These are phyloP conservation scores for Bassia scoparia DNA, from an alignment of 148 eudicot species.

Conservation along the genomic window DNA sequence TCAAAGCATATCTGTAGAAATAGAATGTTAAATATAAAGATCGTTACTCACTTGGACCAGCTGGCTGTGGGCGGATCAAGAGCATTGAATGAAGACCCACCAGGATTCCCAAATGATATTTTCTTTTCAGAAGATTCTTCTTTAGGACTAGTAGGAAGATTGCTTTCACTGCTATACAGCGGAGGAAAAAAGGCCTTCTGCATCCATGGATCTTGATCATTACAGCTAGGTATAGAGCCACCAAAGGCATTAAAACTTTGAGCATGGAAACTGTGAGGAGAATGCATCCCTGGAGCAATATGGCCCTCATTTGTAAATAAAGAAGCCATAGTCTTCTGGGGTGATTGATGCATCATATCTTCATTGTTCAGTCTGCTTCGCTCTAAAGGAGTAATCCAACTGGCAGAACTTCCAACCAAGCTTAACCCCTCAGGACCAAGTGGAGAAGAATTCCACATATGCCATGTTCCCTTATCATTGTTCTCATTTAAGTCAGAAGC, in stretches of 20 bases:
- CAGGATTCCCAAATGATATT: conserved; percentile 47
- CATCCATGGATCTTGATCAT: conserved; percentile 70
- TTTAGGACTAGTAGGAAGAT: conserved; percentile 36
- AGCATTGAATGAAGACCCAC: conserved; percentile 40
- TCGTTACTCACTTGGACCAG: conserved; percentile 77
- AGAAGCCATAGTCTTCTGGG: conserved; percentile 73
- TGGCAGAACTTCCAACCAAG: conserved; percentile 49
- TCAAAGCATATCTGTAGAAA: conserved; percentile 5
- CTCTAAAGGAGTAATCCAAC: conserved; percentile 61
- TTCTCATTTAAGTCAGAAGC: conserved; percentile 34
- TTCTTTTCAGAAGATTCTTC: conserved; percentile 50
- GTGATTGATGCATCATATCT: conserved; percentile 37
- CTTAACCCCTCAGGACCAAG: conserved; percentile 75
- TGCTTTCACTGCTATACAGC: conserved; percentile 40
- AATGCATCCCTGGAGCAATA: conserved; percentile 39
- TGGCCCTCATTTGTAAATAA: conserved; percentile 66
- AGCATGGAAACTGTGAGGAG: conserved; percentile 42
- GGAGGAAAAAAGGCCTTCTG: conserved; percentile 44
- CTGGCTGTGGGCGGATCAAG: conserved; percentile 51
- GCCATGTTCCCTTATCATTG: conserved; percentile 72
- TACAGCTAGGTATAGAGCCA: conserved; percentile 37
- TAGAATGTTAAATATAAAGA: conserved; percentile 9
- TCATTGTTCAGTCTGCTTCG: conserved; percentile 52
- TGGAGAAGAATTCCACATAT: conserved; percentile 84
- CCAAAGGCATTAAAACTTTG: conserved; percentile 47